Evolutionary conservation across 2,329 filamentous ascomycete genomes (phyloP), one percentile per base, ranked within the genome.

Genomic region (Exophiala sp.): DNA sequence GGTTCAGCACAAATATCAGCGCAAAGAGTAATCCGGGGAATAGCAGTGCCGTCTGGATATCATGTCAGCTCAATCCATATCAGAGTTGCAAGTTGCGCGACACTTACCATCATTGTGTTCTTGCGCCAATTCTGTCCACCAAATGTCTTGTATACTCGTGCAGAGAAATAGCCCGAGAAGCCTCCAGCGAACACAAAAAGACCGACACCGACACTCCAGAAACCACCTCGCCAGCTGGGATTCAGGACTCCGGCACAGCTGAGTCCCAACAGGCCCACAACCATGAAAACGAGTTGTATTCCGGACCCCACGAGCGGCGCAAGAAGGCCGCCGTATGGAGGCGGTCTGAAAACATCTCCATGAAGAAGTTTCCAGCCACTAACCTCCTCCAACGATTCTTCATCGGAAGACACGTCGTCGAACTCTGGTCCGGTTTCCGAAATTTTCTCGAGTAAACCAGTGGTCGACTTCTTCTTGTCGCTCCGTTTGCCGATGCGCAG

Each of bases 351-450:
- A 3, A 95, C 88, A 69, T 95, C 90, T n/a, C 82, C 88, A 65
- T 95, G 89, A 2, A 95, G 78, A 12, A 94, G 76, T 69, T 95
- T 95, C 90, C 90, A 95, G 47, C 90, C 89, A 1, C 88, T 89
- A 24, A 88, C 80, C 63, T 95, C 90, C 65, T 95, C 90, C 5
- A 89, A 69, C 0, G 80, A 72, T 62, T 91, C 87, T 1, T 89
- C 88, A 45, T 90, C 88, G 3, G 82, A 86, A 4, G 78, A 79
- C 7, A 79, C 51, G 5, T 60, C 48, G 18, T 63, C 55, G 50
- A 29, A 29, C 5, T 73, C 66, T 1, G 73, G 75, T 57, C 78
- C 83, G 62, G 70, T 73, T 48, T 77, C 80, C 36, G 60, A 75
- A 56, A 57, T 81, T 78, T 40, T 74, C 14, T 86, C 85, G 5